Percentiles rank a stretch among this genome's conserved stretches.
These are phyloP conservation scores for Tilletia setariae DNA, from an alignment of 1,284 basidiomycete species.

Conservation along the genomic window DNA sequence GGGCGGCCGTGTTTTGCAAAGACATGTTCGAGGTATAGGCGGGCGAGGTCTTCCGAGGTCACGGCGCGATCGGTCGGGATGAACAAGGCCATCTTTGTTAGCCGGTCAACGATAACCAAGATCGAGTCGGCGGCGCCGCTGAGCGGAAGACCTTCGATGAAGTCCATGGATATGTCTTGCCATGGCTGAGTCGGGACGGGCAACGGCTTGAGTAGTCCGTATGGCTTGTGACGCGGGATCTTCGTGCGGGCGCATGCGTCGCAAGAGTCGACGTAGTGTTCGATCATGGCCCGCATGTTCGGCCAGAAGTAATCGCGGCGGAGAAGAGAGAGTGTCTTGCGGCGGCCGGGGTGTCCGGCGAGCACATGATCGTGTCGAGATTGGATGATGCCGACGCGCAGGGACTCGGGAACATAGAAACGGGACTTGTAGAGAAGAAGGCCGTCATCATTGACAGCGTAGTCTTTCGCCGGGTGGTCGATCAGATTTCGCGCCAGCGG, in stretches of 20 bases:
- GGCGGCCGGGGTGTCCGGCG: slow-evolving; percentile 4
- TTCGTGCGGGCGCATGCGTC: slow-evolving; percentile 57
- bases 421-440: too few species aligned
- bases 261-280: slow-evolving; percentile 56
- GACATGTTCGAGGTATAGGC: slow-evolving; percentile 42
- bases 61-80: slow-evolving; percentile 41
- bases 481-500: background rate
- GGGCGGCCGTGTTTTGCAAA: slow-evolving; percentile 52
- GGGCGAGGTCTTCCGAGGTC: slow-evolving; percentile 44
- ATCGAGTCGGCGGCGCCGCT: slow-evolving; percentile 55
- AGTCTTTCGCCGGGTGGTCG: too few species aligned
- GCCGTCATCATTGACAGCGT: too few species aligned
- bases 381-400: slow-evolving; percentile 4
- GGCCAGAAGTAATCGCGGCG: too few species aligned
- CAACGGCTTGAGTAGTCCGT: slow-evolving; percentile 56
- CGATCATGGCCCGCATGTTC: slow-evolving; percentile 51
- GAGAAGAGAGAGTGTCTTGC: slow-evolving; percentile 27
- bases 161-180: slow-evolving; percentile 58
- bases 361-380: background rate
- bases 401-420: too few species aligned
- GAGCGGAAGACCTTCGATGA: slow-evolving; percentile 56
- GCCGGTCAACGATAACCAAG: slow-evolving; percentile 55
- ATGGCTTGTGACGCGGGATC: slow-evolving; percentile 26
- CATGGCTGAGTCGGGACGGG: slow-evolving; percentile 55
- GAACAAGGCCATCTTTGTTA: too few species aligned